Evolutionary conservation across 2,329 filamentous ascomycete genomes (phyloP), one percentile per base, ranked within the genome.

Genomic region (Colletotrichum sp.): DNA sequence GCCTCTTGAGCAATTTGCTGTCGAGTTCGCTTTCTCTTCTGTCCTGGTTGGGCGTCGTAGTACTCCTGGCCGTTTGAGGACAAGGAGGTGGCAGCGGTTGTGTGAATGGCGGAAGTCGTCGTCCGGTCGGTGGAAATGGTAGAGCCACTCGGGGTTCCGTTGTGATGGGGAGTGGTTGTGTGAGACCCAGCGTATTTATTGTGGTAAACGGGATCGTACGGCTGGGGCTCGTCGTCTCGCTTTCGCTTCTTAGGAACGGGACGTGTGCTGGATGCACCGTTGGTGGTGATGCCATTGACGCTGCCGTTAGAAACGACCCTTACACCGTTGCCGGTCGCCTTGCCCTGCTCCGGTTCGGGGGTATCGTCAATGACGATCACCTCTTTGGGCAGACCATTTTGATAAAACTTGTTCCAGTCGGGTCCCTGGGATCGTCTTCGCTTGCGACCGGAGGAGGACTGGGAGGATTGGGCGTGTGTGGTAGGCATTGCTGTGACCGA

Each of bases 21-120:
- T 77, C 95, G 92, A 61, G 95, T 95, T 19, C 97, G 92, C 87
- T 98, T 98, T 81, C 96, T 92, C 88, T 99, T 99, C 84, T 97
- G 94, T 39, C 96, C 95, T n/a, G 92, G 88, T 69, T 90, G 89
- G 36, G 88, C 88, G 67, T 93, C 90, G 79, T 93, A 91, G 67
- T 95, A 93, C 81, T 95, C 93, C 62, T 91, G 89, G 76, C 89
- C 86, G 72, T 88, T 90, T 5, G 91, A 92, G 1, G 92, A 92
- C 57, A 92, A 86, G 7, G 96, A 99, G 1, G 97, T 98, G 7
- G 96, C 93, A 59, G 96, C 96, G 0, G 96, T 98, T 5, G 95
- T 97, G 81, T 96, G 93, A 73, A 96, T 88, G 59, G 92, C 91
- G 19, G 95, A 97, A 15, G 52, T 76, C 36, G 94, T 94, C 16